Evolutionary conservation across 495 filamentous ascomycete genomes (phyloP), one percentile per base, ranked within the genome.

Genomic region (Lindgomyces ingoldianus): DNA sequence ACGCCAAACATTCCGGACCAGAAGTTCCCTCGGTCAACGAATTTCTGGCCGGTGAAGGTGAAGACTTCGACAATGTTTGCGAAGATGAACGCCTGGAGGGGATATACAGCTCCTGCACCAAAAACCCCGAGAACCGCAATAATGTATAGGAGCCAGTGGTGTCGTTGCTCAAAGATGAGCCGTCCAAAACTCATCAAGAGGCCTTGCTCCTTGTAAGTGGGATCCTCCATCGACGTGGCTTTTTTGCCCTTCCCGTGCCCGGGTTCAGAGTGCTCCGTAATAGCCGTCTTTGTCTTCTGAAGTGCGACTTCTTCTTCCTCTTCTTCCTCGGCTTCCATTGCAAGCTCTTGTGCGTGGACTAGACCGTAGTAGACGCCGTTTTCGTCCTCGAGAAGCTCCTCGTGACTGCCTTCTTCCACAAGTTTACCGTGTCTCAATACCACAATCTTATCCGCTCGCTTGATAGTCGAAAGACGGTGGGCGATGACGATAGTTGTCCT

Each of bases 401-500:
- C 81, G 69, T 96, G 91, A 11, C 83, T 88, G 53, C 91, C 91
- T 76, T 92, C 90, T 71, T 98, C 93, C 14, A 93, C 81, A 60
- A 96, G 93, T 25, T 80, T 74, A 51, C 94, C 94, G 55, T 87
- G 76, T 14, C 84, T 80, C 85, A 98, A 90, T 67, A 96, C 91
- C 18, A 96, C 90, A 61, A 98, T 98, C 71, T 96, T 98, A 73
- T 96, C 87, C 0, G 93, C 93, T 59, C 88, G 83, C 75, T 89
- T 93, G 77, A 98, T 95, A 27, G 94, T 98, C 0, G 91, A 94
- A 30, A 98, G 80, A 55, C 94, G 86, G 74, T 98, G 94, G 25
- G 94, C 94, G 70, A 98, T 97, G 9, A 93, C 88, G 70, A 97
- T 95, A 11, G 93, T 97, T 0, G 94, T 98, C 26, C 94, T 84